These are phyloP conservation scores for Sporisorium scitamineum DNA, from an alignment of 1,284 basidiomycete genomes.

Conservation along the genomic window DNA sequence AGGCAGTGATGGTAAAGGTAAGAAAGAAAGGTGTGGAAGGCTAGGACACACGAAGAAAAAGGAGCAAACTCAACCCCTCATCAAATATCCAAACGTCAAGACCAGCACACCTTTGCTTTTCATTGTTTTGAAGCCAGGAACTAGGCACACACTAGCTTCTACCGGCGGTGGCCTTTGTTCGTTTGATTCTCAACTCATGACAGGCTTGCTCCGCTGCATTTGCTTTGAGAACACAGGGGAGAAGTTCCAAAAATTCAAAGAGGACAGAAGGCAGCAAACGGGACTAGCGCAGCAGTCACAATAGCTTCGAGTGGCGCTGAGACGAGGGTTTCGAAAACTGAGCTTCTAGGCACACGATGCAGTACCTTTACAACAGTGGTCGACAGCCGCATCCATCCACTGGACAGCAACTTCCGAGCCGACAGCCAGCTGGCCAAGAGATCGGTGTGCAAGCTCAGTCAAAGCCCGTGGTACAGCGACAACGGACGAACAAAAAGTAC, in stretches of 20 bases:
- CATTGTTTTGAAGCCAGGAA: not conserved
- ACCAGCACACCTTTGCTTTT: not conserved
- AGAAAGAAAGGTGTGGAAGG: not conserved
- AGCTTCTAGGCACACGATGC: not conserved
- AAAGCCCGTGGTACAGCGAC: not conserved
- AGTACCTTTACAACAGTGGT: not conserved
- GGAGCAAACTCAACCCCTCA: not conserved
- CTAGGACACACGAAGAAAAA: not conserved
- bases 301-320: no score
- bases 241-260: no score
- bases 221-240: no score
- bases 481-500: not conserved
- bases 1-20: conserved; percentile 1
- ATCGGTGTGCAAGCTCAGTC: not conserved
- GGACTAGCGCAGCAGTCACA: no score
- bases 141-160: not conserved
- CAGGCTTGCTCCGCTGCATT: no score
- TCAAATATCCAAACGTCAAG: not conserved
- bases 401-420: no score
- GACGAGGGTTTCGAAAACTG: not conserved
- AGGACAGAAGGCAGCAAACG: no score
- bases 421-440: no score
- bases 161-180: not conserved
- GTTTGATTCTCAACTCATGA: not conserved
- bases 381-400: no score